phyloP scores from a whole-genome alignment of 2,329 filamentous ascomycete genomes.

The Ustulina deusta region DNA sequence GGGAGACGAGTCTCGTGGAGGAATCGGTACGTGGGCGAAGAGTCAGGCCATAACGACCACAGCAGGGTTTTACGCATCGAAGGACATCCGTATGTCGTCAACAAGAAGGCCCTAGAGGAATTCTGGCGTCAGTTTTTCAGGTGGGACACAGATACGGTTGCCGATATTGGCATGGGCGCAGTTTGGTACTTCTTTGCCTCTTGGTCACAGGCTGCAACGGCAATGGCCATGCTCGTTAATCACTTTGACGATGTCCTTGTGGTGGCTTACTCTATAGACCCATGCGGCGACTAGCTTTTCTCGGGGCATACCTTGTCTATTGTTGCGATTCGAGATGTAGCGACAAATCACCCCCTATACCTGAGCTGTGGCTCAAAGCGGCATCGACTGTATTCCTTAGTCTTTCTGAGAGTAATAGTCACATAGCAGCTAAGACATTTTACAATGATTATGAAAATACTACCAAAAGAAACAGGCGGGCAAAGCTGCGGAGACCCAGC shows the following conservation, averaged over 20 bases:
- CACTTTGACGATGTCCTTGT: background rate
- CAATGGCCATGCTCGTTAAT: background rate
- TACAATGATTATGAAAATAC: background rate
- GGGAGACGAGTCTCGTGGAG: too few species aligned
- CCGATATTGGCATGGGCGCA: too few species aligned
- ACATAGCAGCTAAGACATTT: background rate
- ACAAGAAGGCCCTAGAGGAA: background rate
- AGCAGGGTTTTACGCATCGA: constrained; percentile 12
- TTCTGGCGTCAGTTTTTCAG: constrained; percentile 16
- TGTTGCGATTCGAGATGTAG: background rate
- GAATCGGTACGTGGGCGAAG: too few species aligned
- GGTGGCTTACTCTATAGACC: background rate
- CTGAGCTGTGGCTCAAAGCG: background rate
- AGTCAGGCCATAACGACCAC: too few species aligned
- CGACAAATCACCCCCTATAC: background rate
- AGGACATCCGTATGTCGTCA: background rate
- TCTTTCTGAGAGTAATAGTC: background rate
- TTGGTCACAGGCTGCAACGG: background rate
- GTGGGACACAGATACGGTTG: too few species aligned
- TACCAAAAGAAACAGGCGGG: background rate
- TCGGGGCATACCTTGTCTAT: background rate
- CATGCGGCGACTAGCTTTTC: background rate
- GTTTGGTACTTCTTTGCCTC: too few species aligned
- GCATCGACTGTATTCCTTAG: background rate
- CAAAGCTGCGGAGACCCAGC: background rate